Conservation (phyloP, 169 alveolate genomes). For the Cryptosporidium muris region DNA sequence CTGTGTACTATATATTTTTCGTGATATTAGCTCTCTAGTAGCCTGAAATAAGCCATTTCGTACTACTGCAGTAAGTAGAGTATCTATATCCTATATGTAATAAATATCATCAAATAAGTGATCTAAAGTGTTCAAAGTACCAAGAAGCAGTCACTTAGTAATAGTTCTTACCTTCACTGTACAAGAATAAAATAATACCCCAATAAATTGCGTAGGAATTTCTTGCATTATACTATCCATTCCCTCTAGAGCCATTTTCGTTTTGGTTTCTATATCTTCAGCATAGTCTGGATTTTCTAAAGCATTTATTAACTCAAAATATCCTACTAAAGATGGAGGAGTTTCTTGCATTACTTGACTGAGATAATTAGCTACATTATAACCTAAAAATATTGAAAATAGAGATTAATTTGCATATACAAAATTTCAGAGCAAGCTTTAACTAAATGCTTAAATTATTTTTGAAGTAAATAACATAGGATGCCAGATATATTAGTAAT, state of each 20-base stretch:
- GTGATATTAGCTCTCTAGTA: conserved; percentile 45
- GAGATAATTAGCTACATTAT: conserved; percentile 52
- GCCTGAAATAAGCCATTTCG: conserved; percentile 63
- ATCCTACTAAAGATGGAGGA: conserved; percentile 64
- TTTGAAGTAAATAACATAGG: not conserved
- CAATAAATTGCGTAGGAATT: conserved; percentile 63
- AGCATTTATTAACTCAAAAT: conserved; percentile 46
- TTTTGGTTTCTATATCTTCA: conserved; percentile 23
- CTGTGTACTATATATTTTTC: conserved; percentile 54
- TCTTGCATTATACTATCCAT: conserved; percentile 66
- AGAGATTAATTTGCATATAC: not conserved
- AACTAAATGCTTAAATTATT: too few relatives aligned
- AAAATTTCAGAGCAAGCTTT: too few relatives aligned
- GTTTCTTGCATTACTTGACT: conserved; percentile 69
- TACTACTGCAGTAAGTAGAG: conserved; percentile 52
- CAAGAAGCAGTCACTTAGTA: not conserved
- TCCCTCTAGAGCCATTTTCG: conserved; percentile 40
- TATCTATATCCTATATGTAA: conserved; percentile 32
- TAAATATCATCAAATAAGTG: not conserved
- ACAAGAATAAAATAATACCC: conserved; percentile 51
- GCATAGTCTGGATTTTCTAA: conserved; percentile 43
- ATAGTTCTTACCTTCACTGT: conserved; percentile 47
- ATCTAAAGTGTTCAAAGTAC: not conserved
- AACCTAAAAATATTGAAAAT: conserved; percentile 11
- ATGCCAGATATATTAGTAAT: not conserved